Base-by-base conservation (phyloP, 352 stramenopile genomes). In the Globisporangium irregulare region DNA sequence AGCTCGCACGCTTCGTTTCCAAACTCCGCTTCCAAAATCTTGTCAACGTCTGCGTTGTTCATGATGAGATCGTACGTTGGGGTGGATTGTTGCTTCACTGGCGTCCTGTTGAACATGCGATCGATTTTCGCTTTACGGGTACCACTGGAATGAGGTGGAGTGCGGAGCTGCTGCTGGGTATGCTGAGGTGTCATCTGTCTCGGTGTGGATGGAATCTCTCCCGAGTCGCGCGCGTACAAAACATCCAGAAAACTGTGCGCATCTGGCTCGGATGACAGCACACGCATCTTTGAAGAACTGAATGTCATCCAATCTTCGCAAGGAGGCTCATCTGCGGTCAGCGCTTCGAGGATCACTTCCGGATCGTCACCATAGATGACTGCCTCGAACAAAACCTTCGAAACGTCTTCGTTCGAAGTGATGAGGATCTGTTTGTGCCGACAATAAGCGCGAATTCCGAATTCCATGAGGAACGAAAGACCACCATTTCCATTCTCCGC, bases 261-360 rank as follows among this genome's bases (percentile, higher is more conserved):
- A 56, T 66, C 53, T 29, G 58, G 27, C 8, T 59, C 27, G 32
- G 56, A 54, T 8, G 48, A 51, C 50, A 18, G 18, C 36, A 59
- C 27, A 8, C 54, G 66, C 2, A 62, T 36, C 41, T 67, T 66
- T 1, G 62, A 59, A 10, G 73, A 62, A 22, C 77, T 70, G 32
- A 73, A 73, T 27, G 73, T 64, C 63, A 87, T 73, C 79, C 79
- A 87, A 9, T 85, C 77, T 38, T 85, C 77, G 29, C 64, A 68
- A 18, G 76, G 66, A 22, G 70, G 68, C 10, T 83, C 73, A 24
- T 79, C 70, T 24, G 72, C 73, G 18, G 78, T 74, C 22, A 87
- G 65, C 36, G 71, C 68, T 63, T 85, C 66, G 50, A 87, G 73
- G n/a, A 85, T 59, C 1, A 80, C 51, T 22, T 87, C 79, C 1